Evolutionary conservation across 176 grass and related monocot genomes (phyloP).

Genomic region (Zoysia pacifica): DNA sequence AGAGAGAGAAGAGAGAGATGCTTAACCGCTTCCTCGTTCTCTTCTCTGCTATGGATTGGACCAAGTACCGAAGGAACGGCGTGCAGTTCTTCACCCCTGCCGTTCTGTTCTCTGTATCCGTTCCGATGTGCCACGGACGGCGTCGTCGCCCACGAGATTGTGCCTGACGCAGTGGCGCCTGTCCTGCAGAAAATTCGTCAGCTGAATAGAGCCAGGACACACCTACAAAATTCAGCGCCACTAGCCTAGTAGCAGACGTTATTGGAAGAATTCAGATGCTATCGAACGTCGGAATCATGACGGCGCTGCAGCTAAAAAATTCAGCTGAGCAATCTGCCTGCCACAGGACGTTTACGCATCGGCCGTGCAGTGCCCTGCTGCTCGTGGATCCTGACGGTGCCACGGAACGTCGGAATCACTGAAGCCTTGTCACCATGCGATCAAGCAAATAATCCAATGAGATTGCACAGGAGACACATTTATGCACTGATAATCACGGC

Average conservation of each 20-base stretch:
- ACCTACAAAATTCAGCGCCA: neutral
- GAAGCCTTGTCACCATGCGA: neutral
- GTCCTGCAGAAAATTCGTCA: neutral
- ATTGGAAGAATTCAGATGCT: neutral
- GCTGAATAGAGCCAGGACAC: neutral
- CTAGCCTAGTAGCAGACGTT: too few relatives aligned
- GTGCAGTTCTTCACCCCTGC: neutral
- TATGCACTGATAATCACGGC: neutral
- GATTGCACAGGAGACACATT: neutral
- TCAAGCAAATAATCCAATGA: neutral
- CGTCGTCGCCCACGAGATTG: slow-evolving; percentile 33
- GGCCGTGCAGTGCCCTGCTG: neutral
- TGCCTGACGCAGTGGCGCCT: neutral
- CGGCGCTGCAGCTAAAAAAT: too few relatives aligned
- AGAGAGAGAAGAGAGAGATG: neutral
- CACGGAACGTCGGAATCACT: too few relatives aligned
- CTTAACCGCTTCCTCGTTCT: neutral
- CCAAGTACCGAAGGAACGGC: neutral
- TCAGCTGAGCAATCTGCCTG: too few relatives aligned
- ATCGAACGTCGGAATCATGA: too few relatives aligned
- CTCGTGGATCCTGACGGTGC: neutral
- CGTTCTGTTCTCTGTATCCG: neutral
- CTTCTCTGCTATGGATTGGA: neutral
- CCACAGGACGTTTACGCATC: too few relatives aligned
- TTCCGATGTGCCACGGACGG: slow-evolving; percentile 44